phyloP scores from a whole-genome alignment of 73 alveolate genomes.

The Paramecium sonneborni region DNA sequence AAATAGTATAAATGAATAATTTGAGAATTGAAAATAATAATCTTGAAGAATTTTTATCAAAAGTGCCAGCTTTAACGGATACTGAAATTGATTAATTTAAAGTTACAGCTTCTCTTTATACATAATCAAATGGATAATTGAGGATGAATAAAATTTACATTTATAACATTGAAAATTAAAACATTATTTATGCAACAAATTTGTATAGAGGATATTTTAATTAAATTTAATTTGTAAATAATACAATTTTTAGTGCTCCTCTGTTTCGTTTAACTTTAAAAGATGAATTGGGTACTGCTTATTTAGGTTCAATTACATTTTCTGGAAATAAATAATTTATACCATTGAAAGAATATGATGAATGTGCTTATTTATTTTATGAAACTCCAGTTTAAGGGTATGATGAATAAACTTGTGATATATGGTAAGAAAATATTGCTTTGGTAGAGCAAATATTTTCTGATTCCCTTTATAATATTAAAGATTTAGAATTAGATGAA shows the following conservation, averaged over 20 bases:
- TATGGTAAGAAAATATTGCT: background rate
- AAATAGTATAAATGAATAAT: background rate
- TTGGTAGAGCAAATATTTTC: background rate
- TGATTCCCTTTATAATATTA: background rate
- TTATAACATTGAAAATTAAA: background rate
- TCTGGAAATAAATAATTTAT: background rate
- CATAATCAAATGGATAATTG: background rate
- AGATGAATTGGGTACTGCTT: background rate
- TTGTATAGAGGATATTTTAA: background rate
- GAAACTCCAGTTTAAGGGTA: background rate
- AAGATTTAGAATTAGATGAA: background rate
- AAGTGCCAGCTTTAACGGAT: background rate
- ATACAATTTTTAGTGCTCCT: background rate
- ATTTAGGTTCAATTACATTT: background rate
- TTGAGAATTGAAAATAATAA: background rate
- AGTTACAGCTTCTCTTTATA: background rate
- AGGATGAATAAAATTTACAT: background rate
- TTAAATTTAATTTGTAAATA: background rate
- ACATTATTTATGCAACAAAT: background rate
- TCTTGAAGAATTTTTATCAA: background rate
- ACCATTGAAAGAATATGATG: background rate
- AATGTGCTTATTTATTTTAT: background rate
- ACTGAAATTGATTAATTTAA: background rate
- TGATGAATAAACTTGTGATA: background rate
- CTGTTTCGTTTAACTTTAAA: background rate